phyloP scores from a whole-genome alignment of 2,329 filamentous ascomycete genomes.

The Hypoxylon sp. region DNA sequence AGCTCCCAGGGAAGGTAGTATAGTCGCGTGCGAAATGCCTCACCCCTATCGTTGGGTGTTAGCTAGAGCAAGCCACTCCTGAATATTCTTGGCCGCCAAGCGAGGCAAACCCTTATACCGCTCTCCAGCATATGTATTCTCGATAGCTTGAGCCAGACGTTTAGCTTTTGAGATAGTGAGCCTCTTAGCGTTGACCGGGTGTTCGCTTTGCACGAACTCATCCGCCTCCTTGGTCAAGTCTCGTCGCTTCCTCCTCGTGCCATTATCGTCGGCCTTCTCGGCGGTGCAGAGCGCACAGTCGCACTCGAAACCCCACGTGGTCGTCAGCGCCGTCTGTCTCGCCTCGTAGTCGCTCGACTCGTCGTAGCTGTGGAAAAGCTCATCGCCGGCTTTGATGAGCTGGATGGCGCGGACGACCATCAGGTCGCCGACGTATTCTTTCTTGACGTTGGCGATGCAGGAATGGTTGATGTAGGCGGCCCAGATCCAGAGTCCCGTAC shows the following conservation, averaged over 20 bases:
- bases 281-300: conserved; percentile 48
- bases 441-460: conserved; percentile 49
- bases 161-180: conserved; percentile 39
- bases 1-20: no score
- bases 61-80: conserved; percentile 43
- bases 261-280: conserved; percentile 40
- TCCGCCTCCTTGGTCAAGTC: conserved; percentile 36
- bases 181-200: conserved; percentile 24
- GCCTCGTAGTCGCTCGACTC: conserved; percentile 41
- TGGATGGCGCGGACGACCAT: conserved; percentile 50
- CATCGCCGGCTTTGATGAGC: conserved; percentile 46
- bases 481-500: conserved; percentile 51
- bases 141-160: conserved; percentile 37
- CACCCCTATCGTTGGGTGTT: no score
- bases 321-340: conserved; percentile 34
- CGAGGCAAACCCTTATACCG: conserved; percentile 42
- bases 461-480: conserved; percentile 55
- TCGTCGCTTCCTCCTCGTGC: conserved; percentile 31
- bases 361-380: conserved; percentile 48
- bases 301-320: conserved; percentile 52
- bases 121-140: conserved; percentile 43
- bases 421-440: conserved; percentile 52
- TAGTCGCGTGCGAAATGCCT: no score
- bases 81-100: conserved; percentile 34
- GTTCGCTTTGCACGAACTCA: conserved; percentile 30